Base-by-base conservation (phyloP, 192 early-diverging fungal species). In the Jimgerdemannia lactiflua region DNA sequence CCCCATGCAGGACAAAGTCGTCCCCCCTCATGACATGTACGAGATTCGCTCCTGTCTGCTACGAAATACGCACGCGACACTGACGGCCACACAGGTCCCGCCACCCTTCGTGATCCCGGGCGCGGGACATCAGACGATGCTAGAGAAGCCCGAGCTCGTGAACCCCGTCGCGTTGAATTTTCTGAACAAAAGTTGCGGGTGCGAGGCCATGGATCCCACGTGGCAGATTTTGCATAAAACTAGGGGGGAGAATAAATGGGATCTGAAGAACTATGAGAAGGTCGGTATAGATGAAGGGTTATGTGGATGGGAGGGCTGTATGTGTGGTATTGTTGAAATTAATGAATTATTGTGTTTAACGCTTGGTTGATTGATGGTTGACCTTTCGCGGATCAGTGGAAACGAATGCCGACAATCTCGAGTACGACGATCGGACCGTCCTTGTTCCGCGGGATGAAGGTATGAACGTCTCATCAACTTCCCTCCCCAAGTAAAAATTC, bases 231-330 rank as follows among this genome's bases (percentile, higher is more conserved):
- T 84, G 3, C 73, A 79, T 68, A 84, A 84, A 70, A 84, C 82
- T 10, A 74, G 80, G 29, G 77, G 79, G n/a, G 87, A 89, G 43
- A 89, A 87, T 71, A 89, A 87, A 43, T 89, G 87, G 87, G 85
- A 85, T 75, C 72, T 89, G n/a, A 89, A 89, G 74, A 89, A 89
- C 43, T 84, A 79, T 41, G 85, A 87, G 80, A 89, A 89, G 86
- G 86, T 88, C 70, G 41, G 68, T 66, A 10, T 40, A 14, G 54
- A 70, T 29, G 29, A 29, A 1, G 29, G 29, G 29, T 29, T 29
- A 29, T 29, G 29, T 29, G 29, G 29, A 29, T 29, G 29, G 29
- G 29, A 29, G n/a, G n/a, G n/a, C 29, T 29, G 29, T 29, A 29
- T 29, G 29, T 29, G 29, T 29, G 29, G 29, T 29, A 29, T 29